Base-by-base conservation (phyloP, 192 early-diverging fungal species). In the Linderina pennispora region DNA sequence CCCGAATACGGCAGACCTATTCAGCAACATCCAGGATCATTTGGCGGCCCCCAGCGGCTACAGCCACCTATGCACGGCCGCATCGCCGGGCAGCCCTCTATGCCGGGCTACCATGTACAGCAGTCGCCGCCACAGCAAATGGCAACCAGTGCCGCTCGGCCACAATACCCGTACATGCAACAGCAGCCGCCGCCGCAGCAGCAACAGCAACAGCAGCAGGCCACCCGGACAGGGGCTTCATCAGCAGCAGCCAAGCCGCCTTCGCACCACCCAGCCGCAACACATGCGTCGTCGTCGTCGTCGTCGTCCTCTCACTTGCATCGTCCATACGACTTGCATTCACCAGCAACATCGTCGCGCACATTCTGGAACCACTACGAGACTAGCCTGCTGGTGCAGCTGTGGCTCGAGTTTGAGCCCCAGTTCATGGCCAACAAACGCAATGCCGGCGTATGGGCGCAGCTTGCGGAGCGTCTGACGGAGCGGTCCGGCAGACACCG, bases 291-390 rank as follows among this genome's bases (percentile, higher is more conserved):
- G n/a, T 38, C 47, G 9, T 23, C 37, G 24, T 23, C 36, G 24
- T 35, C 36, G 34, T 35, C 36, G 34, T n/a, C n/a, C n/a, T n/a
- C n/a, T n/a, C n/a, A n/a, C n/a, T n/a, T n/a, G n/a, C 58, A 57
- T 22, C 54, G 66, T 14, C 66, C 66, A 19, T 70, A 70, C 44
- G 66, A 70, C 11, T 38, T 70, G 22, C 66, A 62, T 39, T 50
- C 66, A 23, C 49, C 68, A 0, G 68, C 62, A n/a, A 57, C 62
- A 11, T 48, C 68, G 5, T 59, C 62, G 37, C 68, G 68, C 28
- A 72, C 68, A 15, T 72, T 72, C 49, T 72, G 68, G 68, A 72
- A 65, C 53, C 62, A 63, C 42, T 65, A 58, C 38, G 68, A 72
- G 40, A 72, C 68, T 1, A 60, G 57, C 32, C 52, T 65, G 39